Percentiles rank a stretch among this genome's conserved stretches.
Evolutionary conservation across 192 early-diverging fungal species (phyloP).

Genomic region (Linnemannia exigua): DNA sequence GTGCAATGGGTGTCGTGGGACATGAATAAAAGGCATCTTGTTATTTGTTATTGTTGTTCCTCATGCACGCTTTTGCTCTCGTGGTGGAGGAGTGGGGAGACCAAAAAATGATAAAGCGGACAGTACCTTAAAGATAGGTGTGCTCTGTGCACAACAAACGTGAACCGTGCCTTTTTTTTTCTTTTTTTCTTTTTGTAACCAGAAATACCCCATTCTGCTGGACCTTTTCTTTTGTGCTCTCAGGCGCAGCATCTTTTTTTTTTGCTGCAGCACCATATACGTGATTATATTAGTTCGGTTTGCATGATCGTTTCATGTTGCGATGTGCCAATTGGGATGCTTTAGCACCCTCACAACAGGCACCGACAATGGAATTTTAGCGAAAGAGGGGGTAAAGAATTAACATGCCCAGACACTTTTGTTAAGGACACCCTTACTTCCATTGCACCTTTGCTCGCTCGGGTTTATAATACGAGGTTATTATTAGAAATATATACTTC

Average conservation of each 20-base stretch:
- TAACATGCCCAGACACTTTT: not conserved
- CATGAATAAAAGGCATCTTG: not conserved
- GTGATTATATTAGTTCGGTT: not conserved
- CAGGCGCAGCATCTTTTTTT: not conserved
- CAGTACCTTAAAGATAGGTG: not conserved
- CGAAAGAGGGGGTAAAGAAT: slow-evolving; percentile 1
- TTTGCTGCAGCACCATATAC: not conserved
- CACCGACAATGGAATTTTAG: not conserved
- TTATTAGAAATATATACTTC: not conserved
- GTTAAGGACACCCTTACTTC: not conserved
- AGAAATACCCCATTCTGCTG: too few species aligned
- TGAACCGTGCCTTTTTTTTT: not conserved
- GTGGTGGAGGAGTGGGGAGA: not conserved
- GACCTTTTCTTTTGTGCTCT: not conserved
- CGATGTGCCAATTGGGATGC: not conserved
- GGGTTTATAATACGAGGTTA: not conserved
- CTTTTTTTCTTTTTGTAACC: too few species aligned
- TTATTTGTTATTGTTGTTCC: not conserved
- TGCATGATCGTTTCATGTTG: slow-evolving; percentile 22
- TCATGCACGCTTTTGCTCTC: not conserved
- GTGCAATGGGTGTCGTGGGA: not conserved
- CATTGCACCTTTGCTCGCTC: not conserved
- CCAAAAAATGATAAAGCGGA: not conserved
- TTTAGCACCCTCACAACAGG: not conserved
- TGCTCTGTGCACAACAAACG: not conserved